Percentiles rank a stretch among this genome's conserved stretches.
These are phyloP conservation scores for Trichoderma asperelloides DNA, from an alignment of 495 filamentous ascomycete genomes.

Conservation along the genomic window DNA sequence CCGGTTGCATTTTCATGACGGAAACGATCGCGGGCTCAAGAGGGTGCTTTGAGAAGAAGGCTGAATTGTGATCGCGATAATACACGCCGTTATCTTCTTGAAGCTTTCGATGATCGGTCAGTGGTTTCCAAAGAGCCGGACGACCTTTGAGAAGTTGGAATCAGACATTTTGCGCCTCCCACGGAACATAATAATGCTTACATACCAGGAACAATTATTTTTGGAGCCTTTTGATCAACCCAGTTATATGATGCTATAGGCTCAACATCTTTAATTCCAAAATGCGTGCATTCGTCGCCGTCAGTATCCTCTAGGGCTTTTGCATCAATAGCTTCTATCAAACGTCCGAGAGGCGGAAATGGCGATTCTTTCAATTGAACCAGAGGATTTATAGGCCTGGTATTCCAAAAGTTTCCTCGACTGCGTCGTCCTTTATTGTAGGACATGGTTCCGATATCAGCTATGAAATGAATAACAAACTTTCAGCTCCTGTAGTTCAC, in stretches of 20 bases:
- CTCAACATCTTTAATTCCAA: conserved; percentile 9
- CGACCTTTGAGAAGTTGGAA: conserved; percentile 30
- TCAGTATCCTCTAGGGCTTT: not conserved
- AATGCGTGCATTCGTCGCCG: conserved; percentile 1
- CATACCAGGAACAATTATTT: conserved; percentile 19
- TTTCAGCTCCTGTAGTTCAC: not conserved
- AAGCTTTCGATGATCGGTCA: conserved; percentile 26
- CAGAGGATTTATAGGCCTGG: not conserved
- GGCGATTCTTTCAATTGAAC: not conserved
- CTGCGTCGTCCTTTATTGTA: not conserved
- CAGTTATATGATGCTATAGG: conserved; percentile 20
- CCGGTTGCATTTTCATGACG: conserved; percentile 17
- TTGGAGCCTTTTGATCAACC: conserved; percentile 12
- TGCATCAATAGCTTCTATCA: not conserved
- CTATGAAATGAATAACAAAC: not conserved
- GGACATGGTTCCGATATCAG: not conserved
- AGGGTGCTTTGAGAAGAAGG: conserved; percentile 45
- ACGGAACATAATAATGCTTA: not conserved
- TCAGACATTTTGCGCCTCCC: not conserved
- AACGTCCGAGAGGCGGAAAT: not conserved
- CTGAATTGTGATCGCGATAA: conserved; percentile 56
- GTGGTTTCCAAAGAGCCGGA: conserved; percentile 53
- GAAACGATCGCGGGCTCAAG: conserved; percentile 47
- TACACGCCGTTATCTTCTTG: conserved; percentile 42
- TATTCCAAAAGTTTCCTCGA: not conserved